Base-by-base conservation (phyloP, 2,329 filamentous ascomycete species). In the Pseudomassariella vexata region DNA sequence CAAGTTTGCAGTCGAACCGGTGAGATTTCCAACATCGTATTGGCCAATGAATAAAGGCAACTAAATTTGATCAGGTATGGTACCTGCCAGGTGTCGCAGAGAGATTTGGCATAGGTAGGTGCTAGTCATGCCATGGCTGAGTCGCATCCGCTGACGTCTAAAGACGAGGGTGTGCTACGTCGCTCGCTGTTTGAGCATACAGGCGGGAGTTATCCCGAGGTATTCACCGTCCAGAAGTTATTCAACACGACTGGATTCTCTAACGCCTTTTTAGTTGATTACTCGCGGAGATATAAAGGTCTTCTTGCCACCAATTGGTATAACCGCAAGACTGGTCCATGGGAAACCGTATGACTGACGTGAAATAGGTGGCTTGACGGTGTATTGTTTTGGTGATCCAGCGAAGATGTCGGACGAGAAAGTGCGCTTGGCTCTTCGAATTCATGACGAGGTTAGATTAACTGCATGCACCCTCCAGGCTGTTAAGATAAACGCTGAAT, bases 321-420 rank as follows among this genome's bases (percentile, higher is more conserved):
- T n/a, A n/a, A n/a, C n/a, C n/a, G n/a, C n/a, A n/a, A n/a, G n/a
- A n/a, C n/a, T n/a, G n/a, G n/a, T n/a, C n/a, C n/a, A n/a, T n/a
- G n/a, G n/a, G n/a, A n/a, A 9, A 20, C 9, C 27, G 14, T 17
- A 29, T 26, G 22, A 34, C 40, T 52, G 35, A 55, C 40, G 19
- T 16, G 32, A 25, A 24, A 4, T 39, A 76, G 73, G 89, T 36
- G 92, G 90, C 7, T 65, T 96, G 45, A 96, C 92, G 0, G 92
- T 96, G 7, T 96, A 98, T 63, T 92, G 87, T 60, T 98, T 98
- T 55, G 92, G 92, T 26, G 88, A 95, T 47, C 88, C 89, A 14
- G 85, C 85, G 33, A 94, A 92, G 55, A 92, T 96, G 77, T 85
- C 87, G 5, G 85, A 96, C 53, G 81, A 87, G 28, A 85, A 82